Base-by-base conservation (phyloP, 345 rosid species). In the Salix purpurea region DNA sequence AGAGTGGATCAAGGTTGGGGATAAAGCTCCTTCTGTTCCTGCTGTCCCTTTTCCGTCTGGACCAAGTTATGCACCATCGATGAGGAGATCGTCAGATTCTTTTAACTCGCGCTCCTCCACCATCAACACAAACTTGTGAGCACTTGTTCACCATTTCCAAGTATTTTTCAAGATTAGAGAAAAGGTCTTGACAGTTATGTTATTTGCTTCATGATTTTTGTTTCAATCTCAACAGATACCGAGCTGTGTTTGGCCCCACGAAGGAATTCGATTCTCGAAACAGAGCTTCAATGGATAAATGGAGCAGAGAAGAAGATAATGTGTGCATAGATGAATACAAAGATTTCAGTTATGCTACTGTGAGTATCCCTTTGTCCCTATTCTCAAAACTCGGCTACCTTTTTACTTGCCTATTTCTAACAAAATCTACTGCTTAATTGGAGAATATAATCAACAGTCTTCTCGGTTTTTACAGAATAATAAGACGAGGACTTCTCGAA, bases 1-100 rank as follows among this genome's bases (percentile, higher is more conserved):
- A 78, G 76, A 83, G 23, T 87, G 91, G 92, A 89, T 90, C 52
- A 86, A 84, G 78, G 81, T 82, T 56, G 92, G 91, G 68, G 87
- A 70, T 15, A 80, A 83, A 65, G 79, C 84, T 15, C 87, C 92
- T 46, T n/a, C 86, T 36, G 69, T 84, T 78, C 92, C 92, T 69
- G 28, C 40, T 14, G 86, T 90, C 64, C 89, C 91, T 74, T 76
- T 87, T 71, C 92, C 92, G 10, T 76, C 86, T 11, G 82, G 67
- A 58, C 74, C 78, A 19, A 66, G 74, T 60, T 77, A 46, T 75
- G 69, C 80, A 77, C 68, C 75, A 30, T 83, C 85, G 9, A 89
- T 88, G 77, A 84, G 90, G 80, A 75, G 40, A 69, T 88, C 88
- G 15, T 87, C 81, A 4, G 92, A 89, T 88, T 91, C 92, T 14